Base-by-base conservation (phyloP, 2,329 filamentous ascomycete species). In the Colletotrichum tropicicola region DNA sequence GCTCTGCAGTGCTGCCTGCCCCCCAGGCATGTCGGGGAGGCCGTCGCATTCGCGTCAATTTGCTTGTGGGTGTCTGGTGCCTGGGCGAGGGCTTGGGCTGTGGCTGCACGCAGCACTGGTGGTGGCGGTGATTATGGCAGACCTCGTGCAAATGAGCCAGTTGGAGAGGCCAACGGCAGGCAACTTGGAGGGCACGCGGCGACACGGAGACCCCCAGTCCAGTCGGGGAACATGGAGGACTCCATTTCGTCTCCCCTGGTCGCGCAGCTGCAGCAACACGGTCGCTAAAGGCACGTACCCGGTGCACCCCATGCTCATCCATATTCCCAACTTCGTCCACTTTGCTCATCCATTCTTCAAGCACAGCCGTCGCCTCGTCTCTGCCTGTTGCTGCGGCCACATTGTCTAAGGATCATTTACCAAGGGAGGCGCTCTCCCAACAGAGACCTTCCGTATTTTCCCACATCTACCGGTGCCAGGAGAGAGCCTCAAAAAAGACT, bases 1-100 rank as follows among this genome's bases (percentile, higher is more conserved):
- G 54, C 17, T 23, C 27, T 45, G 35, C 47, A 19, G 27, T 59
- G 35, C 41, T 60, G 61, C 35, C 61, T 61, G 32, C 17, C 13
- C 48, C 13, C n/a, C n/a, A n/a, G n/a, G n/a, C n/a, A n/a, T n/a
- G n/a, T n/a, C n/a, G n/a, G n/a, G n/a, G 28, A 30, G 28, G 28
- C 28, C 12, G 28, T 30, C 28, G 28, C n/a, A n/a, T n/a, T n/a
- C n/a, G n/a, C n/a, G n/a, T n/a, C n/a, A n/a, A n/a, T n/a, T n/a
- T n/a, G n/a, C n/a, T n/a, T n/a, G n/a, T n/a, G n/a, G n/a, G n/a
- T n/a, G n/a, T n/a, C n/a, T n/a, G n/a, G n/a, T n/a, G n/a, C n/a
- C n/a, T n/a, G n/a, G n/a, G n/a, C n/a, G n/a, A n/a, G n/a, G n/a
- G n/a, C n/a, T n/a, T n/a, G n/a, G n/a, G n/a, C n/a, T n/a, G n/a